Base-by-base conservation (phyloP, 495 filamentous ascomycete species). In the Saxispiralis lemnorum region DNA sequence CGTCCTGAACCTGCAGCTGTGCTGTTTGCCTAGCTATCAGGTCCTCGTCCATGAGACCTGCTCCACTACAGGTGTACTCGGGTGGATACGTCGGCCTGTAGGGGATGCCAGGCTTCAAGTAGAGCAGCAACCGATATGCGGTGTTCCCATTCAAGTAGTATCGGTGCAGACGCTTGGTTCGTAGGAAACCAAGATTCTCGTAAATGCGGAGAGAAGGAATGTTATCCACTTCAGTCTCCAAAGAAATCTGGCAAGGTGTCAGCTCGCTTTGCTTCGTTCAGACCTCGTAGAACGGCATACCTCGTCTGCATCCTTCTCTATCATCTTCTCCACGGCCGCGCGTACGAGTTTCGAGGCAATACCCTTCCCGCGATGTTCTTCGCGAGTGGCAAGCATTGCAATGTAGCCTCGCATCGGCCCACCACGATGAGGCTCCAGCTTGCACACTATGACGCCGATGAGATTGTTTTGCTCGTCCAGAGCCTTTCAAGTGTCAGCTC, bases 61-160 rank as follows among this genome's bases (percentile, higher is more conserved):
- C 20, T 35, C 21, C 21, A 10, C 10, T 14, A 18, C 17, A 12
- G 18, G 12, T 16, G 36, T 38, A 49, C 15, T 53, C 50, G 6
- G 50, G 50, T 6, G 50, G 45, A 40, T 37, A 53, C 0, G 50
- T 53, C 3, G 37, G 46, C 43, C 46, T 49, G 38, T 49, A 49
- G 3, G 50, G 50, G 9, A 58, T 66, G 20, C 72, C 71, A 48
- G 72, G 70, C 60, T 81, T 93, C 41, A 97, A 63, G 44, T 86
- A 80, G 35, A 99, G 61, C 16, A 95, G 72, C 11, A 99, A 64
- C 31, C 92, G 67, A 60, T 86, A 96, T 1, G 92, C 92, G 35
- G 84, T 89, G 59, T 86, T 96, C 9, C 92, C 92, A 55, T 95
- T 96, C 36, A 99, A 61, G 54, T 99, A 99, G 56, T 99, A 99